Evolutionary conservation across 345 rosid genomes (phyloP), one percentile per base, ranked within the genome.

Genomic region (Pseudoturritis turrita): DNA sequence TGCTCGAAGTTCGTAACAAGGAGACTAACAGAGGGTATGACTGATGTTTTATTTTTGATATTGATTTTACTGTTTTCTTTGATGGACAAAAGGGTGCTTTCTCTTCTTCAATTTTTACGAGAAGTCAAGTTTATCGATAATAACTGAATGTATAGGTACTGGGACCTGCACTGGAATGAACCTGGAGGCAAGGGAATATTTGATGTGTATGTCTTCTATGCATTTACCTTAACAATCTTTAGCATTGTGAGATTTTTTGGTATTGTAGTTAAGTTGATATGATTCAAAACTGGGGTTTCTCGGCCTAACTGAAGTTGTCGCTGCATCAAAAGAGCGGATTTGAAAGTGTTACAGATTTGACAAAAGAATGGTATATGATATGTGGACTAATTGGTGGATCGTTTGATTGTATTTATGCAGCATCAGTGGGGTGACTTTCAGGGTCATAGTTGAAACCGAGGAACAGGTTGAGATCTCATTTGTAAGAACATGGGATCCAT

Each of bases 1-100:
- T 89, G 82, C 96, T 89, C 14, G 96, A 86, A 79, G 74, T 83
- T 80, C 86, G 72, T 66, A 89, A 89, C 62, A 85, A 85, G 73
- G 96, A 88, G 78, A 80, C 89, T 25, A 86, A 89, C 68, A 82
- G 96, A 83, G 96, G 96, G 96, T 89, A 73, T 8, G 75, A 40
- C 29, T 67, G 28, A 11, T 52, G 70, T 12, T 51, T 35, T 2
- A 0, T 19, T 4, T 28, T 28, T 33, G 37, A 41, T 39, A 19
- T 23, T 47, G 33, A 0, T 10, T 62, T 13, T 44, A 40, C 19
- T 56, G 44, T 23, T 51, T 39, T 43, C 47, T 35, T 26, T 2
- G 13, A 51, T 65, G 31, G 54, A 46, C 23, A 43, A 49, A 25
- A 14, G 25, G 0, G 17, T 71, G 2, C 29, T 17, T 10, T 17